phyloP scores from a whole-genome alignment of 23 red algal species.

The Gracilariopsis chorda region DNA sequence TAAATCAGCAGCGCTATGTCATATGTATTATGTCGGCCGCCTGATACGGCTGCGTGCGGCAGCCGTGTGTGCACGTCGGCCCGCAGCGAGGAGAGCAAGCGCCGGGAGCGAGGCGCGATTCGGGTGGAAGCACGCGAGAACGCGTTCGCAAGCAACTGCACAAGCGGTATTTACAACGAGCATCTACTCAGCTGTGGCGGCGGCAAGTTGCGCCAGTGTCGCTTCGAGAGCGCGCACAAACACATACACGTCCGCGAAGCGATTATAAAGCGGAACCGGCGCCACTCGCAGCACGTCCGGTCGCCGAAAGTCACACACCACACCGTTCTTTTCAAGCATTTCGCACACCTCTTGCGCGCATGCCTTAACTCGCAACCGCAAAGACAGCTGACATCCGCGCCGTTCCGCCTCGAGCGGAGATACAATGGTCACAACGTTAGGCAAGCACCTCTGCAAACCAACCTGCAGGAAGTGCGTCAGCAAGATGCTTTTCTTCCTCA shows the following conservation, averaged over 20 bases:
- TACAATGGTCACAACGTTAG: constrained; percentile 41
- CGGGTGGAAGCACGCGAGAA: no score
- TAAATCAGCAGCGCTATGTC: no score
- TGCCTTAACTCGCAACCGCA: background rate
- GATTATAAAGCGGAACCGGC: constrained; percentile 90
- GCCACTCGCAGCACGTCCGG: constrained; percentile 91
- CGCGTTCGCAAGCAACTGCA: no score
- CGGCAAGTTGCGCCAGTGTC: constrained; percentile 18
- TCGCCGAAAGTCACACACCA: constrained; percentile 84
- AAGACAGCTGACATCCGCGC: constrained; percentile 76
- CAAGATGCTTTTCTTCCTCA: constrained; percentile 66
- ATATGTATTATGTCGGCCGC: no score
- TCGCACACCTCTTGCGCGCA: constrained; percentile 21
- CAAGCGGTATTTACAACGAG: no score
- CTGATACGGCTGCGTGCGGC: no score
- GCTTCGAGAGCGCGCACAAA: constrained; percentile 56
- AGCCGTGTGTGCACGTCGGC: no score
- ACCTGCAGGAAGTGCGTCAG: constrained; percentile 72
- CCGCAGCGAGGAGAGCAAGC: no score
- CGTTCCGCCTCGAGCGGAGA: constrained; percentile 45
- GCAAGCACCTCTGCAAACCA: constrained; percentile 20
- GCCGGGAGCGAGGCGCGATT: no score
- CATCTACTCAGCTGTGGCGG: no score
- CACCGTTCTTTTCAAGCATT: constrained; percentile 29
- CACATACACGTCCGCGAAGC: constrained; percentile 69